Conservation (phyloP, 1,139 yeast genomes). For the Saccharomyces pastorianus region DNA sequence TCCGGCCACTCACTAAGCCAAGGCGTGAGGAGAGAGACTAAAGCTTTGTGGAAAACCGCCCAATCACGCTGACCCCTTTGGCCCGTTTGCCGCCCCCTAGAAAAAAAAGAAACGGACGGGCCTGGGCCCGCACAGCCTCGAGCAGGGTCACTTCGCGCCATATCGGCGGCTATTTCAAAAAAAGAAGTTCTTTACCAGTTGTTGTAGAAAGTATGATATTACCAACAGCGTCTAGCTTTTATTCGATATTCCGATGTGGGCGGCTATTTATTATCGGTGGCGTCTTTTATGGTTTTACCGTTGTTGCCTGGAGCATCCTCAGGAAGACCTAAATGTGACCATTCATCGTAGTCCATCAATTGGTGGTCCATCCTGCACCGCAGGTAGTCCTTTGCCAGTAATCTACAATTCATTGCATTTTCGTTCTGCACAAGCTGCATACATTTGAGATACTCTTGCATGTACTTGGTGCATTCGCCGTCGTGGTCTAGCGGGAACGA, state of each 20-base stretch:
- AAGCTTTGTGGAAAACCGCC: not conserved
- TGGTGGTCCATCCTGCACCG: slow-evolving; percentile 87
- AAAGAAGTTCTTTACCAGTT: not conserved
- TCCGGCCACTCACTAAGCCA: not conserved
- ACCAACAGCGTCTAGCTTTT: not conserved
- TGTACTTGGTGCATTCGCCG: slow-evolving; percentile 70
- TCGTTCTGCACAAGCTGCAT: slow-evolving; percentile 68
- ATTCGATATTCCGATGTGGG: not conserved
- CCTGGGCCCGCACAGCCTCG: not conserved
- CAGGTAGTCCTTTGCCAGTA: slow-evolving; percentile 72
- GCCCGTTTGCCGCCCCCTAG: not conserved
- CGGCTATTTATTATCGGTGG: not conserved
- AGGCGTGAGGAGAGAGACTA: not conserved
- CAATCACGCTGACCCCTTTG: not conserved
- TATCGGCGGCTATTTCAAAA: not conserved
- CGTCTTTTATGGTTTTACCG: not conserved
- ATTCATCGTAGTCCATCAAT: slow-evolving; percentile 72
- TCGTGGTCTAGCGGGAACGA: slow-evolving; percentile 93
- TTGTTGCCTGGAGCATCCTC: slow-evolving; percentile 37
- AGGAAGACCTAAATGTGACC: slow-evolving; percentile 82
- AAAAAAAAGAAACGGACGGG: not conserved
- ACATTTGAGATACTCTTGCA: slow-evolving; percentile 72
- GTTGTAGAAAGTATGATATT: not conserved
- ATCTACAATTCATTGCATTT: slow-evolving; percentile 83
- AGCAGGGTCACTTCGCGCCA: not conserved